Percentiles rank a stretch among this genome's conserved stretches.
Evolutionary conservation across 305 asterid genomes (phyloP).

Genomic region (Fraxinus platypoda): DNA sequence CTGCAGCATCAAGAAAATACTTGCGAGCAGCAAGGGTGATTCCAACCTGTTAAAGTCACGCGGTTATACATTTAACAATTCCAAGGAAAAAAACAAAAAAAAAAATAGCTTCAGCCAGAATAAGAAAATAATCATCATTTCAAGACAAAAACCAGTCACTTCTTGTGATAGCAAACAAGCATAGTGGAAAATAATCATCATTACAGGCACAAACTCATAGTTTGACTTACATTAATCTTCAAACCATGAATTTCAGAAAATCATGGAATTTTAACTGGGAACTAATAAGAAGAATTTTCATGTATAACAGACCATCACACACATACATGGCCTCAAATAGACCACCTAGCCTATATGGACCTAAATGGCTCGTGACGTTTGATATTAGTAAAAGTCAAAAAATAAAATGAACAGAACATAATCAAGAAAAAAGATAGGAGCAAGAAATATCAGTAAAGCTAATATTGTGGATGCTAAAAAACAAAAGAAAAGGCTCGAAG

Average conservation of each 20-base stretch:
- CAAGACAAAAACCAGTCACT: background rate
- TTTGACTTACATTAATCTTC: background rate
- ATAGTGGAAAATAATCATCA: background rate
- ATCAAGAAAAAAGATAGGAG: background rate
- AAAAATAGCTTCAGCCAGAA: background rate
- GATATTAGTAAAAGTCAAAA: background rate
- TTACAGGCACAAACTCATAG: background rate
- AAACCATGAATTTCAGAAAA: background rate
- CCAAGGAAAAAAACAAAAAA: background rate
- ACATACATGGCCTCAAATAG: background rate
- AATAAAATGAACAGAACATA: background rate
- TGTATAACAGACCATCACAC: background rate
- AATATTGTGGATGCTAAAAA: background rate
- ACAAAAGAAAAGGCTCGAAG: background rate
- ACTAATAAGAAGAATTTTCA: background rate
- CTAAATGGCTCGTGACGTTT: background rate
- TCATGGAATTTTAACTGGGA: background rate
- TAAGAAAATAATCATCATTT: background rate
- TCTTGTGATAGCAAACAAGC: background rate
- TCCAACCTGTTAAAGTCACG: slow-evolving; percentile 63
- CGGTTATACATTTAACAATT: background rate
- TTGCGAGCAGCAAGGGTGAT: slow-evolving; percentile 72
- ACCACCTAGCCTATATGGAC: background rate
- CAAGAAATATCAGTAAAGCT: background rate
- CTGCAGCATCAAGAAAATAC: slow-evolving; percentile 62